Percentiles rank a stretch among this genome's conserved stretches.
Evolutionary conservation across 371 early-diverging fungal genomes (phyloP).

Genomic region (Mucor piriformis): DNA sequence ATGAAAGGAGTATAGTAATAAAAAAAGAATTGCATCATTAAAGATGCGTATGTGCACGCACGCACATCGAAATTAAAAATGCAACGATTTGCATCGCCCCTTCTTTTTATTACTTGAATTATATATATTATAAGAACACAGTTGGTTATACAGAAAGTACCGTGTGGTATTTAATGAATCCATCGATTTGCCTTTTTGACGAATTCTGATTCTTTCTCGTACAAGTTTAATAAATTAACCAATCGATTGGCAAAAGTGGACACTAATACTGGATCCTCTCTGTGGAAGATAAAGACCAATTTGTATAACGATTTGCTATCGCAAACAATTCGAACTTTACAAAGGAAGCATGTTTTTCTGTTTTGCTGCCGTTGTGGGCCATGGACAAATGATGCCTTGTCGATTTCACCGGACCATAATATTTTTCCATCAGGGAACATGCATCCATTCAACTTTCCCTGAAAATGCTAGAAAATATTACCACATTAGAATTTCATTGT

Average conservation of each 20-base stretch:
- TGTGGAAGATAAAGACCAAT: not conserved
- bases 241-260: not conserved
- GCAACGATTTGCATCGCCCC: not conserved
- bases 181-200: not conserved
- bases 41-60: not conserved
- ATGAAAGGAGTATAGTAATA: conserved; percentile 37
- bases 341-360: not conserved
- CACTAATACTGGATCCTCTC: not conserved
- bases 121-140: not conserved
- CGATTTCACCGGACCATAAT: conserved; percentile 17
- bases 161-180: not conserved
- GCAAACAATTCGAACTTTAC: not conserved
- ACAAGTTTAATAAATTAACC: not conserved
- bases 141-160: not conserved
- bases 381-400: not conserved
- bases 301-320: not conserved
- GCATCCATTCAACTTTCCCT: conserved; percentile 21
- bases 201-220: not conserved
- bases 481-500: not conserved
- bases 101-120: not conserved
- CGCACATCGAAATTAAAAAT: not conserved
- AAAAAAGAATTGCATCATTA: not conserved
- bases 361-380: not conserved
- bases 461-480: conserved; percentile 18
- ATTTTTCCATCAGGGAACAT: conserved; percentile 19